phyloP scores from a whole-genome alignment of 2,329 filamentous ascomycete species.

The Penicillium sp. region DNA sequence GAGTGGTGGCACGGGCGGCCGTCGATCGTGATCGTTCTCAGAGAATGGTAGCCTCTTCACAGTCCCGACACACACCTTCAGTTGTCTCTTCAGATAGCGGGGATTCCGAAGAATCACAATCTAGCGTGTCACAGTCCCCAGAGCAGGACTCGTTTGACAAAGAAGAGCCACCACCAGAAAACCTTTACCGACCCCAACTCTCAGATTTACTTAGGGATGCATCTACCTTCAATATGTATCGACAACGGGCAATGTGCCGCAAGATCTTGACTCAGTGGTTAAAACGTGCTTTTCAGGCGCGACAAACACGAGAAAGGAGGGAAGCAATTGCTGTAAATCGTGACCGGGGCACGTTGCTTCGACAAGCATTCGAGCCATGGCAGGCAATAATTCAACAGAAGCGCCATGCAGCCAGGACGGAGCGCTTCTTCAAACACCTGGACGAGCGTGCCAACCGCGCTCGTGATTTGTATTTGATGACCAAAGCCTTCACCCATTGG shows the following conservation, averaged over 20 bases:
- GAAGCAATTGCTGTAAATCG: slow-evolving; percentile 48
- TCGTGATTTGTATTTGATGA: slow-evolving; percentile 64
- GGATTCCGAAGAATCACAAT: slow-evolving; percentile 21
- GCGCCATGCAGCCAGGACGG: slow-evolving; percentile 47
- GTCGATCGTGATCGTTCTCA: slow-evolving; percentile 32
- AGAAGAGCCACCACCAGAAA: slow-evolving; percentile 33
- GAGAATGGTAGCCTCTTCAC: slow-evolving; percentile 25
- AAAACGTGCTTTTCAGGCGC: slow-evolving; percentile 41
- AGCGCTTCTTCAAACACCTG: slow-evolving; percentile 55
- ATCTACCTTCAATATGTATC: slow-evolving; percentile 48
- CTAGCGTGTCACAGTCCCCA: slow-evolving; percentile 21
- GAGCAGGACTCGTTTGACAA: slow-evolving; percentile 28
- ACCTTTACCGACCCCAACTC: slow-evolving; percentile 51
- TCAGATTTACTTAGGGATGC: slow-evolving; percentile 54
- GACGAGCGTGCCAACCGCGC: slow-evolving; percentile 63
- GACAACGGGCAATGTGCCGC: slow-evolving; percentile 39
- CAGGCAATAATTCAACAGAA: slow-evolving; percentile 41
- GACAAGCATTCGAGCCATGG: slow-evolving; percentile 55
- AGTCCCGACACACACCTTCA: slow-evolving; percentile 16
- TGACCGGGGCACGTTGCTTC: slow-evolving; percentile 53
- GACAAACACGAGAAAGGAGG: slow-evolving; percentile 39
- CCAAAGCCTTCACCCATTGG: slow-evolving; percentile 69
- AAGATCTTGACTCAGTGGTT: slow-evolving; percentile 50
- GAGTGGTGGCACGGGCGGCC: slow-evolving; percentile 28
- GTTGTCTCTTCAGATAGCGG: slow-evolving; percentile 24